Evolutionary conservation across 768 basidiomycete genomes (phyloP).

Genomic region (Leucocoprinus sp.): DNA sequence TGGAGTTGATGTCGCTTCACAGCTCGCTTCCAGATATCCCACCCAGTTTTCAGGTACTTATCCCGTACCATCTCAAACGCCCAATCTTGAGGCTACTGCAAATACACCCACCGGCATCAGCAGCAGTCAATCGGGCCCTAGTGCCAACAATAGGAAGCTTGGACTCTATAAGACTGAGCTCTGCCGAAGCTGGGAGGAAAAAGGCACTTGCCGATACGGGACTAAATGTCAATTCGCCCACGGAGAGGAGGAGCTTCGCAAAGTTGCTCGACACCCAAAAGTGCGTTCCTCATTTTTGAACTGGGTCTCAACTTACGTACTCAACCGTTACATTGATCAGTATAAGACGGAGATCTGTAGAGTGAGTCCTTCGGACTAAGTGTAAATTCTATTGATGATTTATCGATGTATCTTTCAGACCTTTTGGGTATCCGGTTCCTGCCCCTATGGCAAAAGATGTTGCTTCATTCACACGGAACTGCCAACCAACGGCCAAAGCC

Average conservation of each 20-base stretch:
- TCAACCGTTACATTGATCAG: conserved; percentile 28
- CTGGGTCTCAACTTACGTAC: conserved; percentile 7
- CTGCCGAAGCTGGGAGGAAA: conserved; percentile 90
- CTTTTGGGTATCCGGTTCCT: conserved; percentile 91
- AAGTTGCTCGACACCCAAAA: conserved; percentile 84
- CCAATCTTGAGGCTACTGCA: conserved; percentile 26
- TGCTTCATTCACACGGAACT: conserved; percentile 92
- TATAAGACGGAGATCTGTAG: conserved; percentile 94
- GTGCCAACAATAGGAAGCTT: conserved; percentile 86
- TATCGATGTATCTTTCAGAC: conserved; percentile 40
- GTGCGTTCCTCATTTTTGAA: conserved; percentile 29
- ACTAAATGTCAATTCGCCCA: conserved; percentile 91
- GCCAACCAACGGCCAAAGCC: conserved; percentile 42
- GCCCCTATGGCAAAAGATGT: conserved; percentile 87
- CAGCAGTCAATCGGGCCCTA: conserved; percentile 56
- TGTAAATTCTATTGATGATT: conserved; percentile 10
- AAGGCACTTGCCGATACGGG: conserved; percentile 79
- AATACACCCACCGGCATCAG: conserved; percentile 34
- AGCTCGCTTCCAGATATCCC: conserved; percentile 58
- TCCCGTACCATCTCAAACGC: conserved; percentile 22
- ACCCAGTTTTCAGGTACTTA: conserved; percentile 53
- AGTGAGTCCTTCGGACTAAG: conserved; percentile 32
- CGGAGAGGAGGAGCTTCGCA: conserved; percentile 81
- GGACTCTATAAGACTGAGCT: conserved; percentile 88
- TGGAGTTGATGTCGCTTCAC: conserved; percentile 46